Base-by-base conservation (phyloP, 2,329 filamentous ascomycete species). In the Arthrobotrys iridis region DNA sequence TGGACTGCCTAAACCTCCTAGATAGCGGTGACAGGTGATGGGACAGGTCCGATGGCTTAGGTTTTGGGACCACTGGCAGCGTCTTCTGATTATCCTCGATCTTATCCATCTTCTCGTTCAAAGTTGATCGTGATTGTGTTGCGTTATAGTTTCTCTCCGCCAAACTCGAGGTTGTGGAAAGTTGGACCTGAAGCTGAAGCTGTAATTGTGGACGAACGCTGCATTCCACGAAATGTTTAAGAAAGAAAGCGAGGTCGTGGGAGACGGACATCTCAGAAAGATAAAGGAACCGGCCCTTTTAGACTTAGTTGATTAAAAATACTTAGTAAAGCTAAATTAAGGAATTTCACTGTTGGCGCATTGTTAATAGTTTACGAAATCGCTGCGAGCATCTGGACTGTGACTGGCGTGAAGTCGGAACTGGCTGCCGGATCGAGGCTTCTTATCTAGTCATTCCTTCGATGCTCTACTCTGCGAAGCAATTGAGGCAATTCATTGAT, bases 1-100 rank as follows among this genome's bases (percentile, higher is more conserved):
- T 84, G 80, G 89, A 95, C 4, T 87, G 84, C 4, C 84, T 79
- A 6, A 92, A 87, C 50, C 87, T 86, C 80, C 86, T 89, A 52
- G 92, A 90, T 46, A 88, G 85, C 68, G 88, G 85, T 0, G 92
- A 93, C 78, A 89, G 90, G 81, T 93, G 90, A 81, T 97, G 92
- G 78, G 89, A 90, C 75, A 97, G 85, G 81, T 97, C 91, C 78
- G 88, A 84, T 4, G 93, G 92, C 68, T 81, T 80, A 57, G 70
- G 62, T 33, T 57, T 74, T 8, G 55, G 62, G 2, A 24, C 26
- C 6, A 26, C 30, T 11, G 60, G 59, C 43, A 28, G 33, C 11
- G 35, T 35, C 10, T 57, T 55, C 11, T 41, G 18, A 6, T 37
- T 24, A 37, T 62, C 43, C 24, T 58, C 58, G 2, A 52, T n/a